Base-by-base conservation (phyloP, 2,329 filamentous ascomycete genomes). In the Berkeleyomyces rouxiae region DNA sequence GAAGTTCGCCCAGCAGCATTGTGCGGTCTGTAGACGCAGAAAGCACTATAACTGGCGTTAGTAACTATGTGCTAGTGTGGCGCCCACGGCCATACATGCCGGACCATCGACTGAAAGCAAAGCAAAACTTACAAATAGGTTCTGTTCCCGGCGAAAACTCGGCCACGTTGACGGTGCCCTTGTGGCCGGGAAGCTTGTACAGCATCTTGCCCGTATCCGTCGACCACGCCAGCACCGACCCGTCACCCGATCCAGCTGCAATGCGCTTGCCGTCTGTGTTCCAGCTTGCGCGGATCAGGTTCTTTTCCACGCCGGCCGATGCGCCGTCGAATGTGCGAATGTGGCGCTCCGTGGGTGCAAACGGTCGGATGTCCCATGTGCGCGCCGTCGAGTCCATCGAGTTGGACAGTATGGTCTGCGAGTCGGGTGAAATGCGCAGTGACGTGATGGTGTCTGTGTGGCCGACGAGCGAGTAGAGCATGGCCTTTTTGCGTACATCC, bases 361-460 rank as follows among this genome's bases (percentile, higher is more conserved):
- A 99, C 0, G 93, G 92, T 67, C 92, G 82, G 61, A 99, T 88
- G 71, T 99, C 92, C 93, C 93, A 99, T 16, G 91, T 96, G 69
- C 88, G 82, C 44, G 91, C 93, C 0, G 92, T 96, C 23, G 88
- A 90, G 73, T 99, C 93, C 79, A 96, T 93, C 6, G 90, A 86
- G 70, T 95, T 93, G 1, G 92, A 97, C 3, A 96, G 77, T 2
- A 99, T 79, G 0, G 87, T 87, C 72, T 96, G 91, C 46, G 88
- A 88, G 72, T 99, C 92, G 0, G 93, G 92, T 1, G 92, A 96
- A n/a, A 97, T 82, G 61, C 87, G 80, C 57, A 99, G 78, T 10
- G 90, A 95, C 2, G 91, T 95, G 66, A 99, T 79, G 0, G 92
- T 97, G 71, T 99, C 93, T 61, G 84, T 86, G 72, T 99, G 93